A percentile compares a stretch with the other conserved stretches of the same genome.
Conservation (phyloP, 2,329 filamentous ascomycete species). For the Pestalotiopsis sp. region DNA sequence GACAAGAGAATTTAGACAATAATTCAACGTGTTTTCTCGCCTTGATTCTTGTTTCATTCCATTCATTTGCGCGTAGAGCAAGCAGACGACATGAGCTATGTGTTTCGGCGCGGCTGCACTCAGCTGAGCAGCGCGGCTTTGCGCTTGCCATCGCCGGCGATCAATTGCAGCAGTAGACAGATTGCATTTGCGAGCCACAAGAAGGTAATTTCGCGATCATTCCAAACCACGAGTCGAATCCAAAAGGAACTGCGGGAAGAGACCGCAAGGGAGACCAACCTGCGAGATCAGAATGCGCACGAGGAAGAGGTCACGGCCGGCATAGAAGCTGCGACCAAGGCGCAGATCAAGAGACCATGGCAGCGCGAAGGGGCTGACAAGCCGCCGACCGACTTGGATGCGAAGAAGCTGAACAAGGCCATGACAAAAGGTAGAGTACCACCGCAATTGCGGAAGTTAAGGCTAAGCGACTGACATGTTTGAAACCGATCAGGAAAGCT, state of each 20-base stretch:
- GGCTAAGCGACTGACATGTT: not conserved
- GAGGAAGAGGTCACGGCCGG: conserved; percentile 34
- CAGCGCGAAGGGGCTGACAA: conserved; percentile 61
- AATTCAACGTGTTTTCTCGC: not conserved
- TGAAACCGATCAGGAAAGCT: conserved; percentile 60
- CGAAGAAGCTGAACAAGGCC: conserved; percentile 41
- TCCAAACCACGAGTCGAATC: conserved; percentile 18
- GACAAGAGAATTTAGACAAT: not conserved
- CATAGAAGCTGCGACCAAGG: conserved; percentile 46
- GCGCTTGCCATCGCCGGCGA: not conserved
- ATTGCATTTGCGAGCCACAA: not conserved
- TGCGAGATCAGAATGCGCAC: conserved; percentile 28
- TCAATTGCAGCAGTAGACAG: not conserved
- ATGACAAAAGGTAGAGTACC: conserved; percentile 64
- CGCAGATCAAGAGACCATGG: conserved; percentile 63
- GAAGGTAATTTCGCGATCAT: conserved; percentile 14
- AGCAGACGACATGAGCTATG: conserved; percentile 33
- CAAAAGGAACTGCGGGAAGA: conserved; percentile 22
- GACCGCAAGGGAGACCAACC: conserved; percentile 26
- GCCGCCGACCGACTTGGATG: conserved; percentile 56
- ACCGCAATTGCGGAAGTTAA: not conserved
- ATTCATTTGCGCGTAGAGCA: not conserved
- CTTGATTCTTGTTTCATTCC: not conserved
- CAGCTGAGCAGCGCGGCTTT: conserved; percentile 2
- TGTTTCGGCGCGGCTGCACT: conserved; percentile 26